These are phyloP conservation scores for Coemansia sp. DNA, from an alignment of 192 early-diverging fungal species.

Conservation along the genomic window DNA sequence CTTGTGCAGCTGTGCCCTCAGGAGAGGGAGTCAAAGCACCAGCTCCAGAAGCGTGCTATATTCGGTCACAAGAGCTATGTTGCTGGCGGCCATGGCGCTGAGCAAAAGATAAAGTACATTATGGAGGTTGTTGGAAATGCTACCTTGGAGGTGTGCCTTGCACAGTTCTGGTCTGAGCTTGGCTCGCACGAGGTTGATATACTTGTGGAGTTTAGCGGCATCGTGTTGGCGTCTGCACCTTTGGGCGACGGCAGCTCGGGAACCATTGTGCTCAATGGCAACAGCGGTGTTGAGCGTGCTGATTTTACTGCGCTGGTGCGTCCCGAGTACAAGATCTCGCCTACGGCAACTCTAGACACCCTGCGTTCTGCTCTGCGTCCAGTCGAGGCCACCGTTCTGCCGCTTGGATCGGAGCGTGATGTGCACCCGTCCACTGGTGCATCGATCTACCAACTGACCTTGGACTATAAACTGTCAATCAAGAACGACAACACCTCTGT, in stretches of 20 bases:
- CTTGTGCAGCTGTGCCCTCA: constrained; percentile 72
- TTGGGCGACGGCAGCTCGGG: constrained; percentile 10
- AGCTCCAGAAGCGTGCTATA: constrained; percentile 54
- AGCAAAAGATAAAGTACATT: constrained; percentile 52
- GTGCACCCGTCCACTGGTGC: constrained; percentile 58
- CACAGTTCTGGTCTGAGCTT: constrained; percentile 86
- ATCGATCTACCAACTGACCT: constrained; percentile 66
- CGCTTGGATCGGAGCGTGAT: constrained; percentile 70
- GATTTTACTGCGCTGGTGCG: constrained; percentile 69
- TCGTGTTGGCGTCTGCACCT: constrained; percentile 48
- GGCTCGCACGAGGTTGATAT: constrained; percentile 67
- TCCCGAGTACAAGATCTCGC: constrained; percentile 63
- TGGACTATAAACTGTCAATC: constrained; percentile 72
- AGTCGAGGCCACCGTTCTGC: constrained; percentile 55
- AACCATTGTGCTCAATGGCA: constrained; percentile 40
- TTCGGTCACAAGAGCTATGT: constrained; percentile 62
- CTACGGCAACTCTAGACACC: constrained; percentile 53
- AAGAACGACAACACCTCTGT: constrained; percentile 46
- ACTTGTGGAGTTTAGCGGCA: constrained; percentile 75
- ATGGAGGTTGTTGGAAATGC: constrained; percentile 62
- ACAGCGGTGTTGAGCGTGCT: constrained; percentile 59
- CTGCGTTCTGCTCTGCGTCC: constrained; percentile 70
- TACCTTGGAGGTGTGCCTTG: constrained; percentile 78
- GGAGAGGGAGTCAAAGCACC: constrained; percentile 58
- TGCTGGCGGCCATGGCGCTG: constrained; percentile 56